Percentiles rank a stretch among this genome's conserved stretches.
Conservation (phyloP, 352 stramenopile species). For the Globisporangium mamillatum region DNA sequence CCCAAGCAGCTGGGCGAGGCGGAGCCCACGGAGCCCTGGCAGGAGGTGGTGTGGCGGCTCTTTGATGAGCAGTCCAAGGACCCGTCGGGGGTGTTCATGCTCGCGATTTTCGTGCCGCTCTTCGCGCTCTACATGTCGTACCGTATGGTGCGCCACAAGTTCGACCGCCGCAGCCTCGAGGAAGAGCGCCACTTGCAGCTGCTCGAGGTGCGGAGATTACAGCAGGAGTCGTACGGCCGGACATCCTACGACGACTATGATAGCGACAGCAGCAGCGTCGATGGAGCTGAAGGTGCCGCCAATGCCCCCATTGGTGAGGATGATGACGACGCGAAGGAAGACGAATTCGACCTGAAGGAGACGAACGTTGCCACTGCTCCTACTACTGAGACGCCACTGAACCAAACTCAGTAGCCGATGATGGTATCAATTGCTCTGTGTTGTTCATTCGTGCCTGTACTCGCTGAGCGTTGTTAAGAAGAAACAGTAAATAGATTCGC, state of each 20-base stretch:
- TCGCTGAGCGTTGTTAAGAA: neutral
- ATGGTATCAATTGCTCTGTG: neutral
- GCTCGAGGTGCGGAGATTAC: slow-evolving; percentile 63
- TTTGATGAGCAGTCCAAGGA: slow-evolving; percentile 72
- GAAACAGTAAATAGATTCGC: slow-evolving; percentile 7
- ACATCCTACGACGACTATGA: slow-evolving; percentile 43
- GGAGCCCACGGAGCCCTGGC: slow-evolving; percentile 62
- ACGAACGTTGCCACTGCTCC: slow-evolving; percentile 1
- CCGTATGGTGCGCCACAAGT: slow-evolving; percentile 43
- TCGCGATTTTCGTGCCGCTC: slow-evolving; percentile 56
- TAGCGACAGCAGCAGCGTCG: slow-evolving; percentile 36
- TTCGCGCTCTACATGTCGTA: slow-evolving; percentile 49
- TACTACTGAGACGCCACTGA: neutral
- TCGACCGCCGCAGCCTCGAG: slow-evolving; percentile 25
- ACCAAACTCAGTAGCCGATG: neutral
- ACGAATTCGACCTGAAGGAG: slow-evolving; percentile 19
- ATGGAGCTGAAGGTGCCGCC: neutral
- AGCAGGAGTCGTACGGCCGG: slow-evolving; percentile 70
- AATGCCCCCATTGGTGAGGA: slow-evolving; percentile 41
- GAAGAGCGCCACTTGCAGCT: slow-evolving; percentile 56
- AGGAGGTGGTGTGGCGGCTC: slow-evolving; percentile 42
- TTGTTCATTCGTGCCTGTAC: neutral
- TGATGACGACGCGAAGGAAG: slow-evolving; percentile 6
- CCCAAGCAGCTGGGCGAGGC: slow-evolving; percentile 43
- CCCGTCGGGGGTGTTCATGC: slow-evolving; percentile 63